Evolutionary conservation across 164 flowering plant genomes (phyloP).

Genomic region (Malania oleifera): DNA sequence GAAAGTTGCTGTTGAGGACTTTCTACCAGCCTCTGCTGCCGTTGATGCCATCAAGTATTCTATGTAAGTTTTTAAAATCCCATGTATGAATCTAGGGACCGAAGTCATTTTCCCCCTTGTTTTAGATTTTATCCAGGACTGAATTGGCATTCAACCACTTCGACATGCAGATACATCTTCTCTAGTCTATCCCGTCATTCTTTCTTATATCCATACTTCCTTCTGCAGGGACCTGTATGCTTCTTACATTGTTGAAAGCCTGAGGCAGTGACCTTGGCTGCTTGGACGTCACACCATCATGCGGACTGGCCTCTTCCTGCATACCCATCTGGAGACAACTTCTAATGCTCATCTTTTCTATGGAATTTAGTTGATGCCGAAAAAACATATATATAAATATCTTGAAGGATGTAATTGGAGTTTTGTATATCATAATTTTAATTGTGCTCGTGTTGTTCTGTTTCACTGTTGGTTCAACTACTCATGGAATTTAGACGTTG

Average conservation of each 20-base stretch:
- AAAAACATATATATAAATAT: too few species aligned
- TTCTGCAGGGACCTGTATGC: constrained; percentile 78
- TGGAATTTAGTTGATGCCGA: too few species aligned
- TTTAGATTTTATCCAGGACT: background rate
- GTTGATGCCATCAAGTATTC: constrained; percentile 75
- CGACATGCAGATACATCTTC: background rate
- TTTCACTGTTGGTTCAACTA: too few species aligned
- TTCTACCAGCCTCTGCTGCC: constrained; percentile 72
- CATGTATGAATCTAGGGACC: background rate
- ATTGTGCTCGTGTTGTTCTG: too few species aligned
- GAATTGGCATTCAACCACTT: too few species aligned
- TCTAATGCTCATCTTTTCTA: background rate
- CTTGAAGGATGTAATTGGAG: too few species aligned
- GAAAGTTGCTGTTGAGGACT: constrained; percentile 75
- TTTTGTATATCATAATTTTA: too few species aligned
- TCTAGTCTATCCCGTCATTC: background rate
- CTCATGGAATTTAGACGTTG: too few species aligned
- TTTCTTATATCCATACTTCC: constrained; percentile 3
- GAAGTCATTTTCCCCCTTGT: background rate
- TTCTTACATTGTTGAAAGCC: constrained; percentile 71
- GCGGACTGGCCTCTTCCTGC: constrained; percentile 1
- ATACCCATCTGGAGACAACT: background rate
- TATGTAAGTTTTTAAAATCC: constrained; percentile 43
- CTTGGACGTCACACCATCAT: background rate
- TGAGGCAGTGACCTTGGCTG: constrained; percentile 54